phyloP scores from a whole-genome alignment of 164 flowering plant genomes.

The Tinospora cordifolia region DNA sequence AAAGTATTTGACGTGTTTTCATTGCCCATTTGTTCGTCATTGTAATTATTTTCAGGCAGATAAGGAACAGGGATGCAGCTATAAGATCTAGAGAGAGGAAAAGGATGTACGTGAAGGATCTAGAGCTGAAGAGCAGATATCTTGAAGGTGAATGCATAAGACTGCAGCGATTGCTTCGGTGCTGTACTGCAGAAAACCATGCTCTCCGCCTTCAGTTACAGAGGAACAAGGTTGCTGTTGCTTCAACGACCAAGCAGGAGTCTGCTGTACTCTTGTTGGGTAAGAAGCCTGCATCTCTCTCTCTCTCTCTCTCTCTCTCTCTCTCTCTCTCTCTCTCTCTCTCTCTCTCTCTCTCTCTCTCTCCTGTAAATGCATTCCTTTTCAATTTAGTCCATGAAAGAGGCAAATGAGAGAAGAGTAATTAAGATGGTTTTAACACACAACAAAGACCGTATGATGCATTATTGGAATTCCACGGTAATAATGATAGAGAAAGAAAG shows the following conservation, averaged over 20 bases:
- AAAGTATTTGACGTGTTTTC: background rate
- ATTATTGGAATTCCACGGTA: no score
- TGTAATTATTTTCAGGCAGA: slow-evolving; percentile 39
- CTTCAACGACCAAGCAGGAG: slow-evolving; percentile 83
- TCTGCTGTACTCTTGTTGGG: slow-evolving; percentile 99
- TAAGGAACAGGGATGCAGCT: slow-evolving; percentile 90
- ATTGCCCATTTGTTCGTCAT: background rate
- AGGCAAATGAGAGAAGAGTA: no score
- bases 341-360: background rate
- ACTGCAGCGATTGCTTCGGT: slow-evolving; percentile 58
- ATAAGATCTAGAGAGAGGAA: slow-evolving; percentile 89
- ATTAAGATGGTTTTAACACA: no score
- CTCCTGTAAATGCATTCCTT: background rate
- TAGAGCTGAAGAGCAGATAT: slow-evolving; percentile 78
- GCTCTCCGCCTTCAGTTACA: slow-evolving; percentile 54
- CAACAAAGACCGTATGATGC: no score
- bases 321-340: background rate
- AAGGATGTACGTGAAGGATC: slow-evolving; percentile 66
- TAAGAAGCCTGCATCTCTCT: slow-evolving; percentile 22
- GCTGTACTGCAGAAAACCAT: slow-evolving; percentile 67
- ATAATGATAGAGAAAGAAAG: no score
- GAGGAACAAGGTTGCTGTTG: slow-evolving; percentile 39
- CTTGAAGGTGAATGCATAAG: slow-evolving; percentile 76
- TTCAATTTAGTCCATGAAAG: no score
- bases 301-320: background rate